Evolutionary conservation across 2,329 filamentous ascomycete species (phyloP).

Genomic region (Cladorrhinum sp.): DNA sequence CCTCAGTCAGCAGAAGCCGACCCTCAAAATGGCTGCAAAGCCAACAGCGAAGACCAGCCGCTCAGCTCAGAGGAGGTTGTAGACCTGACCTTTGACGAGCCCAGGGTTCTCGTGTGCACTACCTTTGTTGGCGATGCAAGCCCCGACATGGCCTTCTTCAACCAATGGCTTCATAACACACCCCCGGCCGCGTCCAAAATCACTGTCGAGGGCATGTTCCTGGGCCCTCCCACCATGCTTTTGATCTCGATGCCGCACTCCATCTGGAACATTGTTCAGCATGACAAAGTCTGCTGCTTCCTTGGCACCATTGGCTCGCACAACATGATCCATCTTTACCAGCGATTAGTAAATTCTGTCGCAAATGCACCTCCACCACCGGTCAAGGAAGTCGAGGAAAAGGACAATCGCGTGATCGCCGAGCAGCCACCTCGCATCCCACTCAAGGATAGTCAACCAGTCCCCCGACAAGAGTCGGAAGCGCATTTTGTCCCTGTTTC

Average conservation of each 20-base stretch:
- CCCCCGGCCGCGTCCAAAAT: constrained; percentile 57
- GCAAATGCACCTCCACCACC: constrained; percentile 44
- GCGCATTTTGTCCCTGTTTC: constrained; percentile 21
- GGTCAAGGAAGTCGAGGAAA: constrained; percentile 54
- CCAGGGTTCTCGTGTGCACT: constrained; percentile 62
- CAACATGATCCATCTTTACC: constrained; percentile 64
- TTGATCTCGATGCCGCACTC: constrained; percentile 63
- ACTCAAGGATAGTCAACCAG: constrained; percentile 37
- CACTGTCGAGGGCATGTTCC: constrained; percentile 64
- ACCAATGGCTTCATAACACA: constrained; percentile 62
- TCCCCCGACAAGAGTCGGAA: constrained; percentile 20
- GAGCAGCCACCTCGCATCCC: constrained; percentile 53
- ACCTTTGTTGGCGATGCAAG: constrained; percentile 65
- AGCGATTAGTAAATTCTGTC: constrained; percentile 51
- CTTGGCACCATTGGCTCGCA: constrained; percentile 64
- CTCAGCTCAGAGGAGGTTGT: constrained; percentile 41
- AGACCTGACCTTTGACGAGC: constrained; percentile 60
- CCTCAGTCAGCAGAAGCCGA: constrained; percentile 30
- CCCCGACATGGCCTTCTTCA: constrained; percentile 63
- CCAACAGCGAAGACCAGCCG: constrained; percentile 21
- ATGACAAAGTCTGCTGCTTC: constrained; percentile 65
- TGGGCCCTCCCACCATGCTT: constrained; percentile 63
- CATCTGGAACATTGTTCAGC: constrained; percentile 62
- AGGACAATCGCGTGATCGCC: constrained; percentile 52
- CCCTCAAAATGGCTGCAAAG: constrained; percentile 22